These are phyloP conservation scores for Stevia rebaudiana DNA, from an alignment of 140 eudicot species.

Conservation along the genomic window DNA sequence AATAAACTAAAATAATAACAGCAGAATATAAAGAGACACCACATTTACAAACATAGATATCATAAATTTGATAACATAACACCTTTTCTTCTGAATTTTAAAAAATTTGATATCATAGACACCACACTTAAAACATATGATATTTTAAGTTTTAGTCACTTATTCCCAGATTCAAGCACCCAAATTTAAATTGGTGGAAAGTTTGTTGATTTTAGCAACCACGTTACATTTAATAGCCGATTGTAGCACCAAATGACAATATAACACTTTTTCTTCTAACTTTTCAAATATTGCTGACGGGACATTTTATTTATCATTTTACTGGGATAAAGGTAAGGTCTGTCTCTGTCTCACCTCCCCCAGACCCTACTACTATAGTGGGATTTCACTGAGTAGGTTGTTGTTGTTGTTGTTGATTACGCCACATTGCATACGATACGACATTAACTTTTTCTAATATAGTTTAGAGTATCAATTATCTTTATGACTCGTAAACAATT, in stretches of 20 bases:
- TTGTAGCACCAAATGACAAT: background rate
- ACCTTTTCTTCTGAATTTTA: no score
- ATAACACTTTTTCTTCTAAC: background rate
- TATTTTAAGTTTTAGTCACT: no score
- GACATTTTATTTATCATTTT: background rate
- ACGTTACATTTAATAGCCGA: background rate
- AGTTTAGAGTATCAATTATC: no score
- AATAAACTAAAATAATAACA: background rate
- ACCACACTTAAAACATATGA: no score
- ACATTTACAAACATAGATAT: background rate
- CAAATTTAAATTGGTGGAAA: background rate
- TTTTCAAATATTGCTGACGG: background rate
- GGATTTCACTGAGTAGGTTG: no score
- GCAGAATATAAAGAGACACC: background rate
- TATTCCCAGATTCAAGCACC: background rate
- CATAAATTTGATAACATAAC: no score
- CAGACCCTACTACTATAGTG: no score
- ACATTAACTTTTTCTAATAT: background rate
- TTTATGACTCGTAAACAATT: background rate
- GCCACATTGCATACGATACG: background rate
- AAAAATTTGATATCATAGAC: no score
- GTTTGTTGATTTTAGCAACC: background rate
- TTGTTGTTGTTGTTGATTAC: no score
- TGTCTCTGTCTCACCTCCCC: no score
- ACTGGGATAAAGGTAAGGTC: no score